Percentiles rank a stretch among this genome's conserved stretches.
phyloP scores from a whole-genome alignment of 2,329 filamentous ascomycete species.

The Alternaria brassicae region DNA sequence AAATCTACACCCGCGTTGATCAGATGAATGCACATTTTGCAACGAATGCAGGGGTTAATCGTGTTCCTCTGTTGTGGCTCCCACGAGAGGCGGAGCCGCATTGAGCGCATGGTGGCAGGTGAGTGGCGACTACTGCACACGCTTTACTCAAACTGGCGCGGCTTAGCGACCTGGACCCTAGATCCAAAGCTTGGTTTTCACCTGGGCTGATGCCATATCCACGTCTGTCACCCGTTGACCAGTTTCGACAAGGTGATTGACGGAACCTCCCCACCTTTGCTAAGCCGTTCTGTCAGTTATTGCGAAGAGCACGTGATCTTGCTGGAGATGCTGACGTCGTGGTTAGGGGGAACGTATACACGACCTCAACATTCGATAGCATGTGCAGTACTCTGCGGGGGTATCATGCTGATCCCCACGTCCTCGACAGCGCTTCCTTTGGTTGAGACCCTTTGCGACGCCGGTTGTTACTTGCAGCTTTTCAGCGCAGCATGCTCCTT shows the following conservation, averaged over 20 bases:
- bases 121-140: conserved; percentile 24
- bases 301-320: conserved; percentile 36
- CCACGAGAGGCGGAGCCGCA: conserved; percentile 30
- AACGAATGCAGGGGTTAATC: conserved; percentile 7
- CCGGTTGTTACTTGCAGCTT: background rate
- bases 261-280: conserved; percentile 18
- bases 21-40: background rate
- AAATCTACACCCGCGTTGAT: background rate
- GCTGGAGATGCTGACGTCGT: background rate
- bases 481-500: background rate
- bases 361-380: conserved; percentile 2
- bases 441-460: background rate
- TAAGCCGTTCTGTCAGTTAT: conserved; percentile 26
- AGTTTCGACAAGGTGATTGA: conserved; percentile 13
- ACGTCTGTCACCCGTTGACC: conserved; percentile 22
- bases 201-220: conserved; percentile 21
- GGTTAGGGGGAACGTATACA: background rate
- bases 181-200: conserved; percentile 18
- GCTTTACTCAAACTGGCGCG: conserved; percentile 19
- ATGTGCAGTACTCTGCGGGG: background rate
- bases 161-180: conserved; percentile 29
- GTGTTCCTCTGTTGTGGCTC: conserved; percentile 23
- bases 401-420: background rate
- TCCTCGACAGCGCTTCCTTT: background rate
- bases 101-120: conserved; percentile 19